A percentile compares a stretch with the other conserved stretches of the same genome.
Evolutionary conservation across 352 stramenopile species (phyloP).

Genomic region (Phytophthora sp.): DNA sequence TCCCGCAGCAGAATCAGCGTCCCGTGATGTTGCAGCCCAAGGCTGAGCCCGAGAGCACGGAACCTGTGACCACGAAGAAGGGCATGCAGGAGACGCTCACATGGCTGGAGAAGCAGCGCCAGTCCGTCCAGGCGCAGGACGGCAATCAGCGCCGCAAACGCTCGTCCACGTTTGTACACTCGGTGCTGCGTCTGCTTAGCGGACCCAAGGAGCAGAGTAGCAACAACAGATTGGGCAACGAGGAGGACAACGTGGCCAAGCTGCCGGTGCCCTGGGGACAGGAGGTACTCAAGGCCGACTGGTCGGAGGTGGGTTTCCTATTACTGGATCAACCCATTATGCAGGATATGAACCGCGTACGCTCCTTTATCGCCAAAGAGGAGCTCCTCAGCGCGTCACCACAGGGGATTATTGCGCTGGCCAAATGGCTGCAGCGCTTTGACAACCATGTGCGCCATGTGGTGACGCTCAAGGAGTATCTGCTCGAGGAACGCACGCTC

Average conservation of each 20-base stretch:
- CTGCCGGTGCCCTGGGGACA: slow-evolving; percentile 58
- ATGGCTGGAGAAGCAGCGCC: slow-evolving; percentile 73
- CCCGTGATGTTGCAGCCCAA: not conserved
- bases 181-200: slow-evolving; percentile 60
- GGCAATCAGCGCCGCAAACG: slow-evolving; percentile 52
- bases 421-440: slow-evolving; percentile 69
- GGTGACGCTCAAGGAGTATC: slow-evolving; percentile 66
- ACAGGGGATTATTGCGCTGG: slow-evolving; percentile 58
- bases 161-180: slow-evolving; percentile 68
- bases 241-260: slow-evolving; percentile 31
- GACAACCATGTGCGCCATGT: slow-evolving; percentile 67
- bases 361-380: slow-evolving; percentile 50
- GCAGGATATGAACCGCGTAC: slow-evolving; percentile 66
- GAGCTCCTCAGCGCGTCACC: slow-evolving; percentile 57
- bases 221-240: slow-evolving; percentile 19
- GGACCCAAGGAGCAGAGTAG: slow-evolving; percentile 25
- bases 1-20: slow-evolving; percentile 1
- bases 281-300: slow-evolving; percentile 44
- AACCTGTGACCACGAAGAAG: slow-evolving; percentile 27
- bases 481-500: slow-evolving; percentile 68
- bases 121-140: slow-evolving; percentile 33
- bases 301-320: slow-evolving; percentile 57
- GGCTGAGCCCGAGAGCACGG: not conserved
- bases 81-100: slow-evolving; percentile 68
- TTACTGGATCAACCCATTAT: slow-evolving; percentile 64